Evolutionary conservation across 2,329 filamentous ascomycete species (phyloP), one percentile per base, ranked within the genome.

Genomic region (Mollisiaceae sp.): DNA sequence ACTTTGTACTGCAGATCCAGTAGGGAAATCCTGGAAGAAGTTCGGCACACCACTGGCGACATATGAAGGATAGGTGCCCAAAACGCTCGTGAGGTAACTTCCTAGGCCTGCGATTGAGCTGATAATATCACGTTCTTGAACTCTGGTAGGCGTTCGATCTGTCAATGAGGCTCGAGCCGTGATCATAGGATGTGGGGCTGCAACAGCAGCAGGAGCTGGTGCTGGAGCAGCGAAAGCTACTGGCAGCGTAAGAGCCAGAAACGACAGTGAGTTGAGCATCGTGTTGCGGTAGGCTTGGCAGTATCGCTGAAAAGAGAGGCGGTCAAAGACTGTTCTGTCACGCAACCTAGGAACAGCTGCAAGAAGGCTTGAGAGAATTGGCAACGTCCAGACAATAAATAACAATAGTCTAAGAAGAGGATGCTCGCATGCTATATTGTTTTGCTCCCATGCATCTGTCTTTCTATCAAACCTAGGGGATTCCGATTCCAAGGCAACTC

Each of bases 11-110:
- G 80, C 79, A 47, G 79, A 79, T 41, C 87, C 88, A 2, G 84
- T 88, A 1, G 90, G 89, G 43, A 92, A 85, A 70, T 84, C 82
- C 63, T 89, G 84, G 75, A 90, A 91, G 79, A 85, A 92, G 64
- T 90, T 83, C 1, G 89, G 86, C 1, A 92, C 82, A 24, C 88
- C 88, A 2, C 85, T 87, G 1, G 85, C 83, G 45, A 90, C 82
- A 66, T 86, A 89, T 14, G 83, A 85, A 14, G 87, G 86, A 41
- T 88, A 79, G 27, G 81, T 81, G 45, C 85, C 86, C 1, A 90
- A 74, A 6, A 85, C 77, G 61, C 86, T 79, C 50, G 81, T 77
- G 62, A 84, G 77, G 65, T 87, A 82, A 67, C 83, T 82, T 38
- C 76, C 78, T 8, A 85, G 75, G 55, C 86, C 78, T 60, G 81